phyloP scores from a whole-genome alignment of 192 early-diverging fungal genomes.

The Geranomyces variabilis region DNA sequence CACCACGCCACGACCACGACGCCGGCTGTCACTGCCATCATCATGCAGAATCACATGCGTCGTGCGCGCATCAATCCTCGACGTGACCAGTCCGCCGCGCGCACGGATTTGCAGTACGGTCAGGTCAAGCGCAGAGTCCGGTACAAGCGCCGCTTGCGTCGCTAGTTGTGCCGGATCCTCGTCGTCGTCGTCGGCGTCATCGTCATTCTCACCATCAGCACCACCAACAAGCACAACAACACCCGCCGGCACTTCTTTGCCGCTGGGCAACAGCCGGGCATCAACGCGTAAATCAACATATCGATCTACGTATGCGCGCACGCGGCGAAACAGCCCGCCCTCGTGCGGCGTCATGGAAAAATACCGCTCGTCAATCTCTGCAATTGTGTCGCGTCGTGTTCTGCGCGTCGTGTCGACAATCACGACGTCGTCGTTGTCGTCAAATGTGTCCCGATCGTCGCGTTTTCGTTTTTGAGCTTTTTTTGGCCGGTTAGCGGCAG shows the following conservation, averaged over 20 bases:
- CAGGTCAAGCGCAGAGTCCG: conserved; percentile 16
- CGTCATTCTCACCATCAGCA: too few relatives aligned
- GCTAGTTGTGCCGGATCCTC: neutral
- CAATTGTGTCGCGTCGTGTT: conserved; percentile 23
- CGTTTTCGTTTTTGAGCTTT: neutral
- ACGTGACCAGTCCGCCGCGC: conserved; percentile 12
- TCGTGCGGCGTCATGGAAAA: conserved; percentile 30
- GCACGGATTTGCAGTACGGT: conserved; percentile 8
- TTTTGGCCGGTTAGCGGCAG: too few relatives aligned
- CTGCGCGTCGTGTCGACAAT: neutral
- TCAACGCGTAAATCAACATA: conserved; percentile 18
- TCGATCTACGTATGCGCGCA: conserved; percentile 38
- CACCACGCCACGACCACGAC: neutral
- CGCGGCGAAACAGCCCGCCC: conserved; percentile 28
- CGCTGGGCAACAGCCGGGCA: neutral
- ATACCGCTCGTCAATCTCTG: conserved; percentile 41
- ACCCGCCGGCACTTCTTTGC: neutral
- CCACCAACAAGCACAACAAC: neutral
- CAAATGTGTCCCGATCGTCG: neutral
- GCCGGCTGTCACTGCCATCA: too few relatives aligned
- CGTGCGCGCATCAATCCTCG: conserved; percentile 1
- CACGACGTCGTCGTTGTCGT: neutral
- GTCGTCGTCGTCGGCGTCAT: neutral
- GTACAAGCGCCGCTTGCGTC: neutral
- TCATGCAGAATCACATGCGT: conserved; percentile 31